Evolutionary conservation across 306 rosid species (phyloP).

Genomic region (Cicer yamashitae): DNA sequence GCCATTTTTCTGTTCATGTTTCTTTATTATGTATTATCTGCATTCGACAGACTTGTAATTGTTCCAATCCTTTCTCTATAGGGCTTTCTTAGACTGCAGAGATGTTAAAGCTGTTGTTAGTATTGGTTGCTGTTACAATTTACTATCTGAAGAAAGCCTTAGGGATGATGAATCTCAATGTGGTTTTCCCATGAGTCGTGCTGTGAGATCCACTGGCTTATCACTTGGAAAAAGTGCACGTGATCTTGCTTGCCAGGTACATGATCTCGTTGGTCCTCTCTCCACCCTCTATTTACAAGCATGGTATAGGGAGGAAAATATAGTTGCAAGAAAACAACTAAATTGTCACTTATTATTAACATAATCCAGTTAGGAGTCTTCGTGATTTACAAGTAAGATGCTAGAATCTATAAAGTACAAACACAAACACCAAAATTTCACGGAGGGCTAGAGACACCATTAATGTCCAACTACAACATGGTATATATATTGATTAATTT

Average conservation of each 20-base stretch:
- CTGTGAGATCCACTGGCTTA: slow-evolving; percentile 64
- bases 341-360: not conserved
- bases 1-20: slow-evolving; percentile 8
- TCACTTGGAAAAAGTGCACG: slow-evolving; percentile 80
- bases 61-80: slow-evolving; percentile 44
- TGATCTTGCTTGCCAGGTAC: slow-evolving; percentile 97
- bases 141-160: slow-evolving; percentile 73
- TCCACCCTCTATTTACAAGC: slow-evolving; percentile 12
- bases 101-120: slow-evolving; percentile 88
- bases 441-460: too few species aligned
- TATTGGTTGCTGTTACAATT: slow-evolving; percentile 92
- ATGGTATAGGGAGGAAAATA: slow-evolving; percentile 2
- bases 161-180: slow-evolving; percentile 52
- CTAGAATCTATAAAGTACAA: not conserved
- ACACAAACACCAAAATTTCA: too few species aligned
- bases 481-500: too few species aligned
- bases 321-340: slow-evolving; percentile 10
- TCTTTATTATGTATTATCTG: slow-evolving; percentile 20
- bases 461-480: too few species aligned
- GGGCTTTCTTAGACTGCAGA: slow-evolving; percentile 80
- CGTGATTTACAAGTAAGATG: slow-evolving; percentile 3
- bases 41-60: slow-evolving; percentile 36
- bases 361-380: slow-evolving; percentile 4
- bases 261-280: slow-evolving; percentile 23
- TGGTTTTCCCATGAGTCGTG: slow-evolving; percentile 88